Evolutionary conservation across 2,329 filamentous ascomycete genomes (phyloP).

Genomic region (Diplodia mutila): DNA sequence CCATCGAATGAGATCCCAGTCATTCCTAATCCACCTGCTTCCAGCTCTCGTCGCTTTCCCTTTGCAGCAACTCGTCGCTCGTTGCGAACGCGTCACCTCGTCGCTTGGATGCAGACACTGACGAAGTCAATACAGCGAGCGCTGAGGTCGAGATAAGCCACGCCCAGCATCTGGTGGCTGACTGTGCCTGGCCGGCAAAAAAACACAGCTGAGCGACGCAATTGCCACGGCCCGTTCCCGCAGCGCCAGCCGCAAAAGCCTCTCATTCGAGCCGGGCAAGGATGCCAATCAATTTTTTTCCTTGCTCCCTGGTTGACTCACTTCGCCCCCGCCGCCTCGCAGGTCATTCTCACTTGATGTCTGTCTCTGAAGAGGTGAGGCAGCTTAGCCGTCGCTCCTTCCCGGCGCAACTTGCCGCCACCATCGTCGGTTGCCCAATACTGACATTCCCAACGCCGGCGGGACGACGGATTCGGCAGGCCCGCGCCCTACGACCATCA

Average conservation of each 20-base stretch:
- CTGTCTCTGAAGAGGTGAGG: background rate
- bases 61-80: background rate
- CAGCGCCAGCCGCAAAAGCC: background rate
- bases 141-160: conserved; percentile 3
- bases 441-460: background rate
- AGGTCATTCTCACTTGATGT: background rate
- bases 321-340: background rate
- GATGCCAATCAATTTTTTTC: background rate
- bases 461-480: background rate
- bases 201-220: background rate
- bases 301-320: background rate
- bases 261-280: background rate
- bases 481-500: no score
- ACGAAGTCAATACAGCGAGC: background rate
- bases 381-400: background rate
- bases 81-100: background rate
- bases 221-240: conserved; percentile 7
- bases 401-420: background rate
- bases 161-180: conserved; percentile 1
- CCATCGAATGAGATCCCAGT: conserved; percentile 1
- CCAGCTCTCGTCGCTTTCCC: background rate
- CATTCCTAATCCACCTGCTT: background rate
- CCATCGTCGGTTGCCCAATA: background rate
- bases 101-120: background rate
- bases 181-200: background rate